These are phyloP conservation scores for Neurospora sp. DNA, from an alignment of 495 filamentous ascomycete species.

Conservation along the genomic window DNA sequence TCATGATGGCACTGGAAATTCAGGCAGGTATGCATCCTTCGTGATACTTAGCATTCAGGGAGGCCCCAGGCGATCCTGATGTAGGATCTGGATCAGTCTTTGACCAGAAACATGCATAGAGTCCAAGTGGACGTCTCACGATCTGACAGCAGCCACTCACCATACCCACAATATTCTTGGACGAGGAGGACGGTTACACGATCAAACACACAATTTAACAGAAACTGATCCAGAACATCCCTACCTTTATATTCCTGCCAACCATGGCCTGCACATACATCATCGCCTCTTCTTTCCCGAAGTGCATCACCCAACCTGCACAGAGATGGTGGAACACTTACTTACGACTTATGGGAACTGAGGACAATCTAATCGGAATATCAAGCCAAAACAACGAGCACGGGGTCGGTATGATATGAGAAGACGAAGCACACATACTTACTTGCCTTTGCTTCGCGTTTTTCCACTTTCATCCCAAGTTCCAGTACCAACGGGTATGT, in stretches of 20 bases:
- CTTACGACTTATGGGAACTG: neutral
- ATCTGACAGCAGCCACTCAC: neutral
- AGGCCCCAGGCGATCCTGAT: neutral
- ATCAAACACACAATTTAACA: neutral
- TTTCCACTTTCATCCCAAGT: neutral
- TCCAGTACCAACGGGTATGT: neutral
- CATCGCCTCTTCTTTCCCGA: neutral
- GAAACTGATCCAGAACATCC: neutral
- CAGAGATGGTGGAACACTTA: neutral
- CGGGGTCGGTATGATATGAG: neutral
- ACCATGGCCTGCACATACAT: neutral
- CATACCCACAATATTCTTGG: neutral
- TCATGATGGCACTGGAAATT: neutral
- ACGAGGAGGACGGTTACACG: neutral
- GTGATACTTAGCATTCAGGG: neutral
- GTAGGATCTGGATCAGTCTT: neutral
- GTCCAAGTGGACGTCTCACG: neutral
- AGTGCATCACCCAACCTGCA: neutral
- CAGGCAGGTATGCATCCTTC: neutral
- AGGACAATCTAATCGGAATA: neutral
- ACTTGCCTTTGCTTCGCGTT: neutral
- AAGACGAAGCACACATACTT: neutral
- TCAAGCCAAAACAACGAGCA: neutral
- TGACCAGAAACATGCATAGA: neutral
- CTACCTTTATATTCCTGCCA: neutral